Conservation (phyloP, 345 rosid species). For the Murraya paniculata region DNA sequence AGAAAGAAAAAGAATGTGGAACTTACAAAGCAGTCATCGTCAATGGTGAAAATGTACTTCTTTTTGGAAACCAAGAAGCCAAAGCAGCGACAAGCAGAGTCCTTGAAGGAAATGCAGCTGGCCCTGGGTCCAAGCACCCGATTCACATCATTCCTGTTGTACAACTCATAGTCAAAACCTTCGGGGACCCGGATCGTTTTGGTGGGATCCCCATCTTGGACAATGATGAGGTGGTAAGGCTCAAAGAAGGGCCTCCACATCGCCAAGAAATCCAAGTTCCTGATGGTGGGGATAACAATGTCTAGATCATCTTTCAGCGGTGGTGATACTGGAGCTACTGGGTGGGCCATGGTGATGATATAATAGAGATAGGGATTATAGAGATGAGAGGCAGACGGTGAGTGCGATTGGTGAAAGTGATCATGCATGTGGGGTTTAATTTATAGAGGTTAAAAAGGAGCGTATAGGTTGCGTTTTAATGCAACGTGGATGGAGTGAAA, state of each 20-base stretch:
- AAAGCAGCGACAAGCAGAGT: conserved; percentile 54
- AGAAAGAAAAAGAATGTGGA: not conserved
- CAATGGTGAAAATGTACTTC: conserved; percentile 61
- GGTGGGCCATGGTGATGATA: conserved; percentile 6
- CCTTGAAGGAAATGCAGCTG: conserved; percentile 37
- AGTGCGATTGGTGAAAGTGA: not conserved
- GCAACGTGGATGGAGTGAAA: conserved; percentile 13
- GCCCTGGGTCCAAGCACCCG: conserved; percentile 32
- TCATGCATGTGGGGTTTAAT: not conserved
- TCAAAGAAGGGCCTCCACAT: conserved; percentile 41
- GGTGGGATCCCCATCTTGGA: conserved; percentile 36
- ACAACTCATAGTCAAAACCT: conserved; percentile 33
- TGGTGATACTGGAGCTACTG: not conserved
- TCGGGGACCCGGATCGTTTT: conserved; percentile 31
- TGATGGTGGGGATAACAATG: conserved; percentile 33
- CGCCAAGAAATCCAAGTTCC: conserved; percentile 35
- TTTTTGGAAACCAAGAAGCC: conserved; percentile 63
- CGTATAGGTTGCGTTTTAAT: conserved; percentile 10
- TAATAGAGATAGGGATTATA: not conserved
- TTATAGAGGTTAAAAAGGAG: not conserved
- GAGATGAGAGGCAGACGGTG: not conserved
- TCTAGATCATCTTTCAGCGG: conserved; percentile 30
- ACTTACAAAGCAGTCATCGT: conserved; percentile 65
- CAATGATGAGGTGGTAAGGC: conserved; percentile 37
- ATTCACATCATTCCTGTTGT: conserved; percentile 32